phyloP scores from a whole-genome alignment of 2,329 filamentous ascomycete genomes.

The Apiospora phragmitis region DNA sequence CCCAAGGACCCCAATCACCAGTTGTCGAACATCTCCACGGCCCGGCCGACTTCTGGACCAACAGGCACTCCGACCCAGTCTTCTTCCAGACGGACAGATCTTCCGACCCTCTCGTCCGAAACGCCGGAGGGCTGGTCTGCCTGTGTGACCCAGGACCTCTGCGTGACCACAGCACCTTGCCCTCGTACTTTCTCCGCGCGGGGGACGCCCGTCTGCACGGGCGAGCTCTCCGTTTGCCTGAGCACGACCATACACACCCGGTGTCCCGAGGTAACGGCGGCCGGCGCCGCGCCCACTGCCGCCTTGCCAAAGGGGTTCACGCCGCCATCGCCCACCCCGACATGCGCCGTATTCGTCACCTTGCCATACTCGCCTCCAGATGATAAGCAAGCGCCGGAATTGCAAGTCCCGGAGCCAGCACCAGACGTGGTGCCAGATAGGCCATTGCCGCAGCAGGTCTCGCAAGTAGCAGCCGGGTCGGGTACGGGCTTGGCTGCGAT shows the following conservation, averaged over 20 bases:
- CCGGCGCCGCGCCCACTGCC: neutral
- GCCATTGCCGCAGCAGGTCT: too few species aligned
- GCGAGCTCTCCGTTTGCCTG: neutral
- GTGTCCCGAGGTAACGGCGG: neutral
- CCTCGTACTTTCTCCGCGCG: neutral
- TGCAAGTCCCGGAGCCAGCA: neutral
- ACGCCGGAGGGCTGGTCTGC: neutral
- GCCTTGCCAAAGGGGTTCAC: neutral
- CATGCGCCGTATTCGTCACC: neutral
- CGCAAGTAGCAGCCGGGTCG: too few species aligned
- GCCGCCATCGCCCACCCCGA: neutral
- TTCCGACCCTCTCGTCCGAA: too few species aligned
- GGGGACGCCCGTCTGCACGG: neutral
- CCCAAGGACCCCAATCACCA: too few species aligned
- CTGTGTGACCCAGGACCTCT: neutral
- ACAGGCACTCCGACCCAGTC: too few species aligned
- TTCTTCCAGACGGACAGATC: too few species aligned
- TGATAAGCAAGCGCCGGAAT: too few species aligned
- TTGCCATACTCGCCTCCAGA: neutral
- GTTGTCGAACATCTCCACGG: too few species aligned
- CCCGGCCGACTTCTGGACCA: too few species aligned
- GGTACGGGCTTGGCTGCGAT: too few species aligned
- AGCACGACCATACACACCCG: neutral
- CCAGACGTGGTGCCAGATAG: too few species aligned
- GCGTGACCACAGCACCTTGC: neutral